These are phyloP conservation scores for Xerocomellus dryophilus DNA, from an alignment of 768 basidiomycete species.

Conservation along the genomic window DNA sequence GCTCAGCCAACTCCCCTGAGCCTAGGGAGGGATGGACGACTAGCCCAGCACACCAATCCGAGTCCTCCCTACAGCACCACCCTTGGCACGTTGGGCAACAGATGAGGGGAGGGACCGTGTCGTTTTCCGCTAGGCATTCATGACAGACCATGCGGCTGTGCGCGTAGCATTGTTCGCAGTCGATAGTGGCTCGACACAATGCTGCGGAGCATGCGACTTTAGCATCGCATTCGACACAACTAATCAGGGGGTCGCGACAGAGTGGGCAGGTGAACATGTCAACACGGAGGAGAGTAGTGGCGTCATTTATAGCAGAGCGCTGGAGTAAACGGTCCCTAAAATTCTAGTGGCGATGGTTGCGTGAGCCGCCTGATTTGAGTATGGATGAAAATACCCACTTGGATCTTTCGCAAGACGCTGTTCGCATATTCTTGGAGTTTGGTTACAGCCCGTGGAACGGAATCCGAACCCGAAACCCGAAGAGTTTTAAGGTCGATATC, in stretches of 20 bases:
- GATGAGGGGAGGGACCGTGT: slow-evolving; percentile 2
- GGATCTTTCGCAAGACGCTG: slow-evolving; percentile 1
- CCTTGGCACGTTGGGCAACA: slow-evolving; percentile 2
- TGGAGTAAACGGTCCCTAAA: slow-evolving; percentile 9
- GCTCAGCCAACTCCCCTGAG: slow-evolving; percentile 1
- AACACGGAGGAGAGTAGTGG: neutral
- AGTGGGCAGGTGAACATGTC: slow-evolving; percentile 17
- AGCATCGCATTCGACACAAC: slow-evolving; percentile 12
- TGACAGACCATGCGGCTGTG: slow-evolving; percentile 6
- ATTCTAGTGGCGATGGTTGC: slow-evolving; percentile 1
- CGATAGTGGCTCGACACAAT: neutral
- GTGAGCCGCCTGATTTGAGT: neutral
- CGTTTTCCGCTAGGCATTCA: slow-evolving; percentile 1
- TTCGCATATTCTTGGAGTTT: slow-evolving; percentile 12
- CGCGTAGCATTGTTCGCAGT: neutral
- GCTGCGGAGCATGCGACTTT: neutral
- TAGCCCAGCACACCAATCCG: slow-evolving; percentile 15
- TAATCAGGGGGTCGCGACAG: neutral
- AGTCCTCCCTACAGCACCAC: slow-evolving; percentile 16
- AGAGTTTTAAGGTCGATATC: slow-evolving; percentile 13
- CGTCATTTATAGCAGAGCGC: neutral
- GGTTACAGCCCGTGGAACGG: neutral
- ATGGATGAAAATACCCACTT: neutral
- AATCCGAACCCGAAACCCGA: neutral
- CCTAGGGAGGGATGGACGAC: slow-evolving; percentile 6